A percentile compares a stretch with the other conserved stretches of the same genome.
Conservation (phyloP, 1,139 yeast species). For the Hyphopichia pseudoburtonii region DNA sequence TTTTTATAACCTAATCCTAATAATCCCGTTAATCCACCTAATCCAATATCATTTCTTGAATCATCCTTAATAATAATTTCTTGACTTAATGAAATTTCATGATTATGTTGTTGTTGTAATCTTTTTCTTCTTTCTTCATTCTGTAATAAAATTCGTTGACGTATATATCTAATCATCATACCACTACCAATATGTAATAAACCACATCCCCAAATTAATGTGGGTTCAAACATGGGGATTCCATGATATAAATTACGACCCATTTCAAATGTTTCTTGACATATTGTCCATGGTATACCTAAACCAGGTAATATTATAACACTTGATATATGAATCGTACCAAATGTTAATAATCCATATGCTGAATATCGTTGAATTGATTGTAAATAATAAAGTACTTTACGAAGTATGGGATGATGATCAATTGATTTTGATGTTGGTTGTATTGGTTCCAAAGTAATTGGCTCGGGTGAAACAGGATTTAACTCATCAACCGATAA, state of each 20-base stretch:
- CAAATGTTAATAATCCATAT: slow-evolving; percentile 55
- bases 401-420: slow-evolving; percentile 3
- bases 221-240: slow-evolving; percentile 47
- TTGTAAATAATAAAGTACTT: slow-evolving; percentile 6
- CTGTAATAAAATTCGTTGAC: slow-evolving; percentile 18
- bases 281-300: slow-evolving; percentile 39
- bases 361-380: slow-evolving; percentile 62
- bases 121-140: too few relatives aligned
- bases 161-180: slow-evolving; percentile 41
- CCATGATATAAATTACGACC: slow-evolving; percentile 62
- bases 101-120: slow-evolving; percentile 9
- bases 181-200: slow-evolving; percentile 58
- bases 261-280: slow-evolving; percentile 59
- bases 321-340: slow-evolving; percentile 57
- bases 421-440: background rate
- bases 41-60: slow-evolving; percentile 49
- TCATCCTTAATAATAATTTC: slow-evolving; percentile 16
- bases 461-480: slow-evolving; percentile 17
- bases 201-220: slow-evolving; percentile 48
- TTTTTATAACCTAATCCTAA: slow-evolving; percentile 55
- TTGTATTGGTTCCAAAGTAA: slow-evolving; percentile 9
- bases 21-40: slow-evolving; percentile 57
- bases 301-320: slow-evolving; percentile 56
- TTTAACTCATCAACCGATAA: background rate
- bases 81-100: slow-evolving; percentile 9